Evolutionary conservation across 73 alveolate genomes (phyloP), one percentile per base, ranked within the genome.

Genomic region (Paramecium tetraurelia): DNA sequence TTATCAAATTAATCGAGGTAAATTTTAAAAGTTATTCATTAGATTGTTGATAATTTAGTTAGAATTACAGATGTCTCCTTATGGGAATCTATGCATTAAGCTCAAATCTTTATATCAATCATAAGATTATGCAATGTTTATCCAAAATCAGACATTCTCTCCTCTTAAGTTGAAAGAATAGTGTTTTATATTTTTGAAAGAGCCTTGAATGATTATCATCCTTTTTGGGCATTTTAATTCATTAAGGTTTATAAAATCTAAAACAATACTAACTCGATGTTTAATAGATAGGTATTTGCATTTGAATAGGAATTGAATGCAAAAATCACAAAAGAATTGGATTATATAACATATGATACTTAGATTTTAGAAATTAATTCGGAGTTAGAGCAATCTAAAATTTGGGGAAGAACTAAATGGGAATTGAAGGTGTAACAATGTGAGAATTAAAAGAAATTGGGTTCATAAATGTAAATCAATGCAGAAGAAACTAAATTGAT

Each of bases 151-250:
- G 90, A 80, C 16, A 80, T 80, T 31, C 57, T 80, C n/a, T 21
- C 57, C 5, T 80, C 70, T 12, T 46, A 80, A 20, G 41, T 80
- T 1, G 90, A 80, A 22, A 80, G 57, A 80, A 41, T 80, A 10
- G 14, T 80, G 1, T 48, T 22, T 12, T 80, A 22, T 46, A 80
- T 80, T 31, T 80, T 80, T 80, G 90, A 80, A 31, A 80, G 90
- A 80, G 90, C 90, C 31, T 48, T 80, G 14, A 44, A 41, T 80
- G 90, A 80, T 46, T n/a, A 31, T 22, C 90, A 80, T 80, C 90
- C 90, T 18, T 80, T 80, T 80, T 80, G 90, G 90, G 90, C 90
- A 44, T 46, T 16, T 40, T 43, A 80, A 80, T 44, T 80, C 6
- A 80, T 80, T 20, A 33, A 38, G 48, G 18, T 40, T 18, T 80